These are phyloP conservation scores for Allomyces macrogynus DNA, from an alignment of 192 early-diverging fungal species.

Conservation along the genomic window DNA sequence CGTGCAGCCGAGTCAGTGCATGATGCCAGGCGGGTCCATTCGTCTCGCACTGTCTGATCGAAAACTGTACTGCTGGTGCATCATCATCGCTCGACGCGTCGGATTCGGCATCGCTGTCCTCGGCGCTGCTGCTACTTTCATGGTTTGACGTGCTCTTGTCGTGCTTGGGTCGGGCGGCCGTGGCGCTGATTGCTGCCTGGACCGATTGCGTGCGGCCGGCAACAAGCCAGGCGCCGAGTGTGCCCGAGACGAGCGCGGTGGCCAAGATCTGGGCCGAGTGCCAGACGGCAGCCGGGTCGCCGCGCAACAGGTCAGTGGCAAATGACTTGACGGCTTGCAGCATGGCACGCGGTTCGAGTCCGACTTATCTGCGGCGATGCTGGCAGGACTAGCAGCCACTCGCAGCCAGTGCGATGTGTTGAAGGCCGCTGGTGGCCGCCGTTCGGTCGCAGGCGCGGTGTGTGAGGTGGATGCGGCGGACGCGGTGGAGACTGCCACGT, in stretches of 20 bases:
- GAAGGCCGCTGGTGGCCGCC: too few relatives aligned
- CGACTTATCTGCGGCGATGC: too few relatives aligned
- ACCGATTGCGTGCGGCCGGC: not conserved
- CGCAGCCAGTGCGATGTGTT: too few relatives aligned
- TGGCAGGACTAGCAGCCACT: too few relatives aligned
- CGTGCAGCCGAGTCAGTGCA: too few relatives aligned
- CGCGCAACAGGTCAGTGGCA: too few relatives aligned
- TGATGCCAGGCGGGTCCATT: not conserved
- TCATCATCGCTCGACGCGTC: not conserved
- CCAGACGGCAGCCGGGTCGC: too few relatives aligned
- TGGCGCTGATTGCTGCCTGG: not conserved
- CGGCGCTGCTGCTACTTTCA: not conserved
- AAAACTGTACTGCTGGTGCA: not conserved
- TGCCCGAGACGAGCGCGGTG: not conserved
- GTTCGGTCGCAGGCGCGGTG: too few relatives aligned
- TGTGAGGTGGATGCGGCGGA: too few relatives aligned
- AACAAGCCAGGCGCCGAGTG: not conserved
- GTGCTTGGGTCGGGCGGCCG: not conserved
- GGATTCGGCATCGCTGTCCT: not conserved
- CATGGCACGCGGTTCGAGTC: too few relatives aligned
- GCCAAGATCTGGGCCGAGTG: not conserved
- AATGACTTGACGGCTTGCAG: too few relatives aligned
- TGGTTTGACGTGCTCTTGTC: not conserved
- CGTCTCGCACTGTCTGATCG: not conserved
- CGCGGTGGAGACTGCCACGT: too few relatives aligned